Evolutionary conservation across 2,329 filamentous ascomycete species (phyloP).

Genomic region (Talaromyces sp.): DNA sequence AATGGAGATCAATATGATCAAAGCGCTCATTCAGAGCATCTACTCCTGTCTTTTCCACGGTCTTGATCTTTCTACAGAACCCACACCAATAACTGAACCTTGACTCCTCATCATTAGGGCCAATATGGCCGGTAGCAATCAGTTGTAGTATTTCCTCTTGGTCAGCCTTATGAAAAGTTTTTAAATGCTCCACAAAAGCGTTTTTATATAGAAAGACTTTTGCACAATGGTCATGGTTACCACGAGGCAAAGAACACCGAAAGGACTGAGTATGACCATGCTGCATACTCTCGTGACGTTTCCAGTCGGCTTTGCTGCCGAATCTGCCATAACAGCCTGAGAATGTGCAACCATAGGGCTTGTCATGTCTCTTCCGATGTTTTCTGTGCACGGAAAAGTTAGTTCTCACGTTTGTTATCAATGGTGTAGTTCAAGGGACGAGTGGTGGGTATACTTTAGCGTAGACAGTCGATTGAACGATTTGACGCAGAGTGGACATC

Average conservation of each 20-base stretch:
- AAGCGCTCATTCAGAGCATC: slow-evolving; percentile 61
- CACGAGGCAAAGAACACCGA: slow-evolving; percentile 58
- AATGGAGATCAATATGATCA: slow-evolving; percentile 69
- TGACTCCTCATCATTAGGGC: slow-evolving; percentile 55
- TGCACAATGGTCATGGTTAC: slow-evolving; percentile 47
- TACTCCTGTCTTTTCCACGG: slow-evolving; percentile 46
- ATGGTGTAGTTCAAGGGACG: not conserved
- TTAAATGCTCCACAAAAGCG: slow-evolving; percentile 61
- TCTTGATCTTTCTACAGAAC: slow-evolving; percentile 64
- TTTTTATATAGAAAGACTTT: slow-evolving; percentile 58
- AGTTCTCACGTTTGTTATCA: not conserved
- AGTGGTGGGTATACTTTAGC: not conserved
- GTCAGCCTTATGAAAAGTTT: slow-evolving; percentile 44
- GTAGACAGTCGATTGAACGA: not conserved
- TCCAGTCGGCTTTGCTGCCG: slow-evolving; percentile 94
- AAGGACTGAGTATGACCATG: slow-evolving; percentile 70
- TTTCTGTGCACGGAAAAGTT: slow-evolving; percentile 46
- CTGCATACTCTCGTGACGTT: slow-evolving; percentile 79
- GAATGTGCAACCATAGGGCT: slow-evolving; percentile 79
- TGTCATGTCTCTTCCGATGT: slow-evolving; percentile 75
- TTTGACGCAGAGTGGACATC: not conserved
- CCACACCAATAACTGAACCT: slow-evolving; percentile 77
- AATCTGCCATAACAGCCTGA: slow-evolving; percentile 66
- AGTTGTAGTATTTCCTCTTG: slow-evolving; percentile 29
- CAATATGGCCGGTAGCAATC: slow-evolving; percentile 55